Base-by-base conservation (phyloP, 495 filamentous ascomycete species). In the Achaetomiella virescens region DNA sequence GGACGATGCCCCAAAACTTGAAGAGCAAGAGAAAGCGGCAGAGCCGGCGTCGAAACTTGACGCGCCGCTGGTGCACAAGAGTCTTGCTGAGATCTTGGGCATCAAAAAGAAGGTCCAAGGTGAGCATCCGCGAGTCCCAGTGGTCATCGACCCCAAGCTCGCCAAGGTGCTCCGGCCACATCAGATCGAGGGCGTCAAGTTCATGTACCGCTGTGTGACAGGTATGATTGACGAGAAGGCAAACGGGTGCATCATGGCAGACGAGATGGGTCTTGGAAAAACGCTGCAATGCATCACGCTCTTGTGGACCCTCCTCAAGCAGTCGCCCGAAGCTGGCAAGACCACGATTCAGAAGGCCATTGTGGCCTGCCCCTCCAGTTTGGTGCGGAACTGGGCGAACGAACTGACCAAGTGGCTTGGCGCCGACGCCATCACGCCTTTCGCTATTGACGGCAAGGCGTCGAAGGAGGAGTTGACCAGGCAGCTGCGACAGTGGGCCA, bases 241-340 rank as follows among this genome's bases (percentile, higher is more conserved):
- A 21, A 89, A 97, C 72, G 93, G 93, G 0, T 97, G 93, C 67
- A 99, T 99, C 67, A 99, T 99, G 93, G 93, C 93, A 60, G 93
- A 99, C 66, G 93, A 96, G 63, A 99, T 99, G 93, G 93, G 93
- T 42, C 71, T 99, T 31, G 93, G 93, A 43, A 99, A 99, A 74
- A 99, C 93, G 12, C 78, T 95, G 1, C 75, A 80, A 60, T 82
- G 77, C 64, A 81, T 81, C 54, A 79, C 74, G 15, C 75, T 89
- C 35, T 91, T 99, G 80, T 99, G 93, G 93, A 97, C 92, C 11
- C 74, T 99, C 2, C 72, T 99, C 11, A 97, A 96, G 69, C 93
- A 99, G 65, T 95, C 91, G 7, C 87, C 92, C 1, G 91, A 96
- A 24, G 89, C 92, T 44, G 93, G 93, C 33, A 97, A 95, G 68